Percentiles rank a stretch among this genome's conserved stretches.
These are phyloP conservation scores for Luffa aegyptiaca DNA, from an alignment of 306 rosid species.

Conservation along the genomic window DNA sequence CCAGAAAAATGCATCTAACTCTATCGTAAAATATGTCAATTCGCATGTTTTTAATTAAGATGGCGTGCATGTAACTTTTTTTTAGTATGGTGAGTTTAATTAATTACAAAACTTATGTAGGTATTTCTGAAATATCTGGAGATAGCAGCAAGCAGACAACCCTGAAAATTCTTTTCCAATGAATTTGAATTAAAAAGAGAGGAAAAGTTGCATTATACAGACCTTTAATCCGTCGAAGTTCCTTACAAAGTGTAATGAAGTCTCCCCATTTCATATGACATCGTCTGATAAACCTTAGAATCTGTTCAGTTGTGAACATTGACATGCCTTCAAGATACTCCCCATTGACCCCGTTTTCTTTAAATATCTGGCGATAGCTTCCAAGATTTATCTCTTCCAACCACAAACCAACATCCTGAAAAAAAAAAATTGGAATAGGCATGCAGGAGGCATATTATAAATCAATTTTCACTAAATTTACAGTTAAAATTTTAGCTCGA, in stretches of 20 bases:
- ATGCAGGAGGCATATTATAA: neutral
- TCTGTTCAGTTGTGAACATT: slow-evolving; percentile 97
- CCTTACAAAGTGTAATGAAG: slow-evolving; percentile 93
- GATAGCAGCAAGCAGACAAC: neutral
- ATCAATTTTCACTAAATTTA: neutral
- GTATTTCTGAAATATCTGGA: neutral
- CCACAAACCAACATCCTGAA: slow-evolving; percentile 98
- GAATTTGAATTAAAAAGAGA: neutral
- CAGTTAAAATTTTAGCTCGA: neutral
- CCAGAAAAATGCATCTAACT: neutral
- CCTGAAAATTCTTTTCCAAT: neutral
- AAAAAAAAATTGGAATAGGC: slow-evolving; percentile 4
- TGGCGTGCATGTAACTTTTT: neutral
- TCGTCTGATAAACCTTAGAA: slow-evolving; percentile 94
- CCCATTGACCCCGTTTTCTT: slow-evolving; percentile 95
- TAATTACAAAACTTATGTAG: neutral
- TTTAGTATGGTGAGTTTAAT: neutral
- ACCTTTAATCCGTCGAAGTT: slow-evolving; percentile 98
- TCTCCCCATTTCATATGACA: slow-evolving; percentile 99
- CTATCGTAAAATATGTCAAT: neutral
- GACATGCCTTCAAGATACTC: slow-evolving; percentile 99
- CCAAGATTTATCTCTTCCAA: slow-evolving; percentile 93
- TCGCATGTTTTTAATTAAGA: neutral
- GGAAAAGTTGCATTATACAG: slow-evolving; percentile 1
- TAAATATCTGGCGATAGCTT: slow-evolving; percentile 73